phyloP scores from a whole-genome alignment of 257 asterid species.

The Przewalskia tangutica region DNA sequence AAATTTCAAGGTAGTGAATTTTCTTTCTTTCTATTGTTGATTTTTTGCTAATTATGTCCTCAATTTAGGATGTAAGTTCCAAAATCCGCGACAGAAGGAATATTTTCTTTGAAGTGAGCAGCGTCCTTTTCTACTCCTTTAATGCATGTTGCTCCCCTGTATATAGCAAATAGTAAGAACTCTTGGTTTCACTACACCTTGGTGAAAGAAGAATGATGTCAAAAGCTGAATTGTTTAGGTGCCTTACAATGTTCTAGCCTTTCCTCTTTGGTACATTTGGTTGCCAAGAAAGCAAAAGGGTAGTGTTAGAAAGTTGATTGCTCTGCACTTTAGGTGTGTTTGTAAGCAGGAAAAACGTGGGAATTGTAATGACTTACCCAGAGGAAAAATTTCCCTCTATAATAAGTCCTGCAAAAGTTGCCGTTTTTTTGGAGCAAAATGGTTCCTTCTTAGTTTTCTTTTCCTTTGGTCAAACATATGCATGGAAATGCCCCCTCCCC shows the following conservation, averaged over 20 bases:
- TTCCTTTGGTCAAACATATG: neutral
- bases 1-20: slow-evolving; percentile 70
- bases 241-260: neutral
- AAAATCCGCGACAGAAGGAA: neutral
- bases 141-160: neutral
- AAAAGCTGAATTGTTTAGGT: neutral
- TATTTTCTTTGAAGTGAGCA: neutral
- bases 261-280: neutral
- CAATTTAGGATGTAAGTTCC: neutral
- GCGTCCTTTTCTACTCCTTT: neutral
- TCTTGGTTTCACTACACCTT: neutral
- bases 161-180: neutral
- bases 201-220: neutral
- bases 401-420: neutral
- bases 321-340: neutral
- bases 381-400: neutral
- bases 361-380: neutral
- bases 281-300: neutral
- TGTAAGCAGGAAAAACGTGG: neutral
- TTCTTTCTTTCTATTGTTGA: neutral
- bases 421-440: neutral
- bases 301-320: neutral
- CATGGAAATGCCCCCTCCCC: neutral
- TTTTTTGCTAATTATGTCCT: neutral
- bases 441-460: neutral